phyloP scores from a whole-genome alignment of 23 red algal species.

The Gracilaria gracilis region DNA sequence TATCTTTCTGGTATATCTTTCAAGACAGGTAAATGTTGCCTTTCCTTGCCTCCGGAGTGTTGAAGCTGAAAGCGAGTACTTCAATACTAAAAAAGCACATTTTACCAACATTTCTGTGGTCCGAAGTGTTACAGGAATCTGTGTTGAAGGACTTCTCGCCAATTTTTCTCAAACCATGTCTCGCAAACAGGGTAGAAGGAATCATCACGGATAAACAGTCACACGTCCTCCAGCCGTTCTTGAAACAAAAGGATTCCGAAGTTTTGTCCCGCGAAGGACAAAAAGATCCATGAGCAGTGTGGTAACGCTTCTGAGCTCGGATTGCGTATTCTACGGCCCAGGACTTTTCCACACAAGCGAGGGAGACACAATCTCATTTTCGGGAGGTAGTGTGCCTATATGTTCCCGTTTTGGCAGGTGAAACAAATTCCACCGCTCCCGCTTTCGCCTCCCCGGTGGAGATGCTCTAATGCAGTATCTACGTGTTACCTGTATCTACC shows the following conservation, averaged over 20 bases:
- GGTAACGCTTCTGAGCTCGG: neutral
- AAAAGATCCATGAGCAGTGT: neutral
- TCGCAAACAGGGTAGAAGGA: neutral
- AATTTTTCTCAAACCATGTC: constrained; percentile 11
- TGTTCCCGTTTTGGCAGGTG: neutral
- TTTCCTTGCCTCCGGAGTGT: neutral
- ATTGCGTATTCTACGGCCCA: constrained; percentile 9
- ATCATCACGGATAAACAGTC: constrained; percentile 12
- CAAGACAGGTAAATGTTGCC: too few relatives aligned
- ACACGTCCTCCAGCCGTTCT: constrained; percentile 5
- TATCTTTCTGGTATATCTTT: too few relatives aligned
- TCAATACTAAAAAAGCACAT: constrained; percentile 6
- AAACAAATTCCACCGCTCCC: neutral
- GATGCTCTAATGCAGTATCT: too few relatives aligned
- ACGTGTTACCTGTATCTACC: neutral
- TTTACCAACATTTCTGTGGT: neutral
- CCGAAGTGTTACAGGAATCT: neutral
- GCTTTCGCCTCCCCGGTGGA: too few relatives aligned
- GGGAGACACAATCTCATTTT: neutral
- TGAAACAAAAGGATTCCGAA: neutral
- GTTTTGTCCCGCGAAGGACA: neutral
- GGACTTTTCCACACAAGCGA: neutral
- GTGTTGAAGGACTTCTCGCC: neutral
- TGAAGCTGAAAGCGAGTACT: neutral
- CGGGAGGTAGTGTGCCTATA: neutral